phyloP scores from a whole-genome alignment of 495 filamentous ascomycete species.

The Trypethelium eluteriae region DNA sequence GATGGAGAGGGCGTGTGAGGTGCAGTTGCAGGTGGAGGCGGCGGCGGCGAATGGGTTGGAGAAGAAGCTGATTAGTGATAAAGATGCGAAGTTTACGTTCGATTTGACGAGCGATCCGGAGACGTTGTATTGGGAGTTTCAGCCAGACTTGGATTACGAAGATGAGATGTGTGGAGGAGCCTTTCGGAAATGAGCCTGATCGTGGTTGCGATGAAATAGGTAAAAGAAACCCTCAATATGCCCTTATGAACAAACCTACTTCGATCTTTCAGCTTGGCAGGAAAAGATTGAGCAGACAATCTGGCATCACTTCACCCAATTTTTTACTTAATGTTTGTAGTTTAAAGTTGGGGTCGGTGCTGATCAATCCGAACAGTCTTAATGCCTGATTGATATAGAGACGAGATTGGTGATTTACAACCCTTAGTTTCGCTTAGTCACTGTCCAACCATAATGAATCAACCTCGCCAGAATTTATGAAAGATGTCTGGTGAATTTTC shows the following conservation, averaged over 20 bases:
- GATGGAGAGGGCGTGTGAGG: constrained; percentile 38
- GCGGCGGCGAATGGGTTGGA: constrained; percentile 34
- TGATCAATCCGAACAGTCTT: no score
- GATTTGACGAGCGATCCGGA: constrained; percentile 35
- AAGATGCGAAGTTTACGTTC: constrained; percentile 36
- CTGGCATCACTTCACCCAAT: no score
- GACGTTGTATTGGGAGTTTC: constrained; percentile 36
- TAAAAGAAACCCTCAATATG: not conserved
- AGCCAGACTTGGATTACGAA: constrained; percentile 38
- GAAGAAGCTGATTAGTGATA: constrained; percentile 34
- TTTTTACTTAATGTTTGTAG: no score
- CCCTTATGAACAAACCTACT: not conserved
- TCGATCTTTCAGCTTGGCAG: no score
- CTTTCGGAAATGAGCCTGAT: constrained; percentile 18
- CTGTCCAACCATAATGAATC: no score
- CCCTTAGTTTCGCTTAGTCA: no score
- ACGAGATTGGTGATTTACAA: no score
- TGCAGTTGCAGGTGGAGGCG: constrained; percentile 37
- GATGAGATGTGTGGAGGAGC: constrained; percentile 25
- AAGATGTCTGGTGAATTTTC: no score
- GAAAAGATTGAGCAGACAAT: no score
- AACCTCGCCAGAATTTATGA: no score
- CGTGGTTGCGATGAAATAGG: not conserved
- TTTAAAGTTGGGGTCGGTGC: no score
- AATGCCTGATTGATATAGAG: no score